Evolutionary conservation across 1,284 basidiomycete species (phyloP), one percentile per base, ranked within the genome.

Genomic region (Mycosarcoma mackinlayi): DNA sequence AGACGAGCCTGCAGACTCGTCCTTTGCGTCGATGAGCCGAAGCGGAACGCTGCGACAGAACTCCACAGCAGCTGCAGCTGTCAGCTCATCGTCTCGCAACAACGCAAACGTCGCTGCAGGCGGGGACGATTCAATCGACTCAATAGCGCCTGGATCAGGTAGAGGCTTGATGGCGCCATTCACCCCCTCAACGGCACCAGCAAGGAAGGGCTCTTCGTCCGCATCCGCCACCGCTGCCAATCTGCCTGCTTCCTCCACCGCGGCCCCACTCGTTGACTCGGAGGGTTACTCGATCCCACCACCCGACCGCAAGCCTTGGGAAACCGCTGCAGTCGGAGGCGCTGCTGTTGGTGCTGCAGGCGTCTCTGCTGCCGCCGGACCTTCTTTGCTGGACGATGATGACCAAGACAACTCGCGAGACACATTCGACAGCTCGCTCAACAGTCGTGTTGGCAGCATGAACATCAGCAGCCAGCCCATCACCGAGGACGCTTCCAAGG

Each of bases 231-330:
- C 46, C 25, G 40, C 51, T 27, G 34, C 19, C 19, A 27, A 41
- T 8, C 25, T 56, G 8, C 11, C 55, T 30, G 38, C 47, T 14
- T 27, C 54, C 9, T 33, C 66, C 10, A 33, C 45, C 47, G 18
- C 57, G 51, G 42, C 76, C 24, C 58, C 71, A 34, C 65, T 75
- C 44, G 85, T 87, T 14, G 86, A 87, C 47, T 77, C 79, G 0
- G 85, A 87, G 46, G 86, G 86, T 6, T 87, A 83, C 82, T 85
- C 85, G 10, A 84, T 87, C 10, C 85, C 86, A 14, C 86, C 86
- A 1, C 79, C 84, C 1, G 85, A 86, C 65, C 79, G 84, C 44
- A 84, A 79, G 59, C 84, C 83, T 2, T 86, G 84, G 86, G 85
- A 79, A 74, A 50, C 59, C 1, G 42, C 54, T 7, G 57, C 37